Conservation (phyloP, 768 basidiomycete species). For the Tulasnella sp. region DNA sequence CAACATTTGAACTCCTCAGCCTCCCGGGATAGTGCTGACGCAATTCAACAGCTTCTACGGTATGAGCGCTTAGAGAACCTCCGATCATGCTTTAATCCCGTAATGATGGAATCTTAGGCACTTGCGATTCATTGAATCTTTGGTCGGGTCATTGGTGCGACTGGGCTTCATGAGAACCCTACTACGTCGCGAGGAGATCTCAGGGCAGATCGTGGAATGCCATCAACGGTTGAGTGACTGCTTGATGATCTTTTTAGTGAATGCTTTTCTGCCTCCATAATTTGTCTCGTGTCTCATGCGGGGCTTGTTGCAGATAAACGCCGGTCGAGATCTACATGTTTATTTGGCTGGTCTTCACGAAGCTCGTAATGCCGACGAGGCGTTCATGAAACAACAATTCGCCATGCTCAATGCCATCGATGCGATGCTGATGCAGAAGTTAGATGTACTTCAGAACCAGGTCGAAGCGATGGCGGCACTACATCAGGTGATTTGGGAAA, state of each 20-base stretch:
- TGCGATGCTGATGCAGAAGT: no score
- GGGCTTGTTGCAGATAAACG: no score
- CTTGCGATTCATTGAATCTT: neutral
- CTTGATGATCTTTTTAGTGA: neutral
- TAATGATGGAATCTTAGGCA: neutral
- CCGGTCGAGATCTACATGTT: no score
- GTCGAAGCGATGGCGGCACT: no score
- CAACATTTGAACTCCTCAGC: neutral
- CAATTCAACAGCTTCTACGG: neutral
- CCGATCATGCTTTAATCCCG: neutral
- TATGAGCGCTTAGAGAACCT: neutral
- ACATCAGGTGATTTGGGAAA: no score
- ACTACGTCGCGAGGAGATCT: neutral
- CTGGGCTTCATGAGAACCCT: neutral
- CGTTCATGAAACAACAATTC: no score
- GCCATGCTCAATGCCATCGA: no score
- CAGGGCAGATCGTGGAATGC: neutral
- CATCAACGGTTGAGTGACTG: neutral
- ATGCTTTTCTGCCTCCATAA: neutral
- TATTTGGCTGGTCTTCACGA: no score
- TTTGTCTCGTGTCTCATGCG: no score
- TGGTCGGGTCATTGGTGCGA: neutral
- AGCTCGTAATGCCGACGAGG: no score
- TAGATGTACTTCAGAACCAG: no score
- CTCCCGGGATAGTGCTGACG: neutral